Evolutionary conservation across 2,329 filamentous ascomycete genomes (phyloP), one percentile per base, ranked within the genome.

Genomic region (Cordyceps javanica): DNA sequence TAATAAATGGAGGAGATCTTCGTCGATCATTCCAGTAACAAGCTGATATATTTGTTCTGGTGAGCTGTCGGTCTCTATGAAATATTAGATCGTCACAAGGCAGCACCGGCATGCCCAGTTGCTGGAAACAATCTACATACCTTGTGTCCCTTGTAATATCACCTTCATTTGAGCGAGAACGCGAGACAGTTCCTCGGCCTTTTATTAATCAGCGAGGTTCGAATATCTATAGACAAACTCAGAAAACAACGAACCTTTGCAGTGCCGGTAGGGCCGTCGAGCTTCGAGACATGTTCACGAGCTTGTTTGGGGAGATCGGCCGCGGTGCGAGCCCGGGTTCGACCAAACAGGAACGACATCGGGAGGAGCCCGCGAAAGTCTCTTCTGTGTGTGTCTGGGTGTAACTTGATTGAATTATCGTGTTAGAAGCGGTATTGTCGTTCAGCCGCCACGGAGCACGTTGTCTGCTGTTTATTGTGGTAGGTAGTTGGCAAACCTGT

Each of bases 151-250:
- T 78, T 97, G 93, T 14, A 99, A 83, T 60, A 94, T 85, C 62
- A 91, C 77, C 73, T 97, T 97, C 87, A 97, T 96, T 72, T 96
- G 90, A 54, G 82, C 81, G 62, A 99, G 82, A 64, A 92, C 87
- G 69, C 91, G 90, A 50, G 90, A 88, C 62, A 96, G 80, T 68
- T 97, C 92, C 69, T 97, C 93, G 61, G 87, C 82, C 91, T 96
- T 59, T 11, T 48, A 32, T 58, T 32, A 30, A 46, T 28, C 25
- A 69, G 57, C 58, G 66, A 45, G 44, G 11, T 49, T n/a, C n/a
- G n/a, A n/a, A n/a, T n/a, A n/a, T n/a, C n/a, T n/a, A n/a, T n/a
- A n/a, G 14, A 39, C 21, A 10, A 56, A 53, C n/a, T n/a, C n/a
- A 61, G 44, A 54, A 26, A 55, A 2, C 11, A 32, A 44, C 34